phyloP scores from a whole-genome alignment of 176 grass and related monocot species.

The Musa acuminata region DNA sequence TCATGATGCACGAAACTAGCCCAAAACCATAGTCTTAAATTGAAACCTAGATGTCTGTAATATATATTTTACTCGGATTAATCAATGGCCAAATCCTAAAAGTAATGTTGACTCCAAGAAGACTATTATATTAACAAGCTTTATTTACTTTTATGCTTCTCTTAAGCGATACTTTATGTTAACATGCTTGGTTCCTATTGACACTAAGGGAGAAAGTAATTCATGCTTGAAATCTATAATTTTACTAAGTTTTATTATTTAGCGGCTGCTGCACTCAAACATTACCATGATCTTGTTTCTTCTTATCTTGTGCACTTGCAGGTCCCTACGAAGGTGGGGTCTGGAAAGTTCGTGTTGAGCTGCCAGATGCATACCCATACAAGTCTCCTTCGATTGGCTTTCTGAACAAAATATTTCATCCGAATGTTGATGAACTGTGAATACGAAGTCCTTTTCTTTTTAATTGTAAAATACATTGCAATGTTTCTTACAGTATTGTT shows the following conservation, averaged over 20 bases:
- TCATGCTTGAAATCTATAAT: neutral
- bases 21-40: neutral
- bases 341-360: slow-evolving; percentile 16
- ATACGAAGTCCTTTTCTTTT: neutral
- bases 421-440: slow-evolving; percentile 19
- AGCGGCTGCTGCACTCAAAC: neutral
- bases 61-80: neutral
- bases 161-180: neutral
- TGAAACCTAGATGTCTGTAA: neutral
- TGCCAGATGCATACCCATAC: slow-evolving; percentile 14
- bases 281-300: neutral
- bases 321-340: slow-evolving; percentile 15
- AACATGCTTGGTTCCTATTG: neutral
- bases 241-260: neutral
- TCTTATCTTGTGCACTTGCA: neutral
- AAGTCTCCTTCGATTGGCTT: slow-evolving; percentile 18
- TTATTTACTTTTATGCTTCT: too few species aligned
- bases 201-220: neutral
- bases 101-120: neutral
- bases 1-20: neutral
- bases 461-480: neutral
- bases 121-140: too few species aligned
- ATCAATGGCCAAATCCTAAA: neutral
- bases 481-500: neutral
- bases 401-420: slow-evolving; percentile 18